Evolutionary conservation across 345 rosid species (phyloP).

Genomic region (Hirschfeldia incana): DNA sequence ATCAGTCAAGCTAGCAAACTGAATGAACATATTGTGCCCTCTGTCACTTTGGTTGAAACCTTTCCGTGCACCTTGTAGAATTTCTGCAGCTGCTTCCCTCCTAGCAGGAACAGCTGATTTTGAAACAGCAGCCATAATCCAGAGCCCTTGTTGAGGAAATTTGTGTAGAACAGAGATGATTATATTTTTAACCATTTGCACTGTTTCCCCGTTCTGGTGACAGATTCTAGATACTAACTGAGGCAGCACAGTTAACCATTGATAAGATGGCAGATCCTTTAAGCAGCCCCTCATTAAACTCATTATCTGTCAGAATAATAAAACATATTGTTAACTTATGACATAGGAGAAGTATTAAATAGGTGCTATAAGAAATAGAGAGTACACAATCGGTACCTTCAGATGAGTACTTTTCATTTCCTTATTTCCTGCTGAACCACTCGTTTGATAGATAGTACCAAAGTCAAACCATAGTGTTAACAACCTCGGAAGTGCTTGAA

Average conservation of each 20-base stretch:
- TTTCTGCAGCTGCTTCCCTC: conserved; percentile 91
- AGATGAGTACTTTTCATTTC: conserved; percentile 66
- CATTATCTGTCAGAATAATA: conserved; percentile 60
- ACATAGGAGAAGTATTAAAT: conserved; percentile 11
- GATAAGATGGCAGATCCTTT: conserved; percentile 95
- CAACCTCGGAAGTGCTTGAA: conserved; percentile 98
- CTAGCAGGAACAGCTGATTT: conserved; percentile 94
- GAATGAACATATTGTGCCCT: conserved; percentile 74
- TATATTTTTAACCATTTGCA: conserved; percentile 71
- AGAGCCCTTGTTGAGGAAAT: conserved; percentile 91
- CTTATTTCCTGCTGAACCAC: conserved; percentile 56
- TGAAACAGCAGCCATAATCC: conserved; percentile 98
- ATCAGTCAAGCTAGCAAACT: conserved; percentile 87
- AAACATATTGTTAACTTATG: neutral
- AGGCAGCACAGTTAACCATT: conserved; percentile 93
- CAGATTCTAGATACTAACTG: conserved; percentile 97
- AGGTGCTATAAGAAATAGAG: neutral
- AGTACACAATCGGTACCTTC: conserved; percentile 54
- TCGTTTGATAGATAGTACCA: conserved; percentile 71
- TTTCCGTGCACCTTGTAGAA: conserved; percentile 85
- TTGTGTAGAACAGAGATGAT: conserved; percentile 81
- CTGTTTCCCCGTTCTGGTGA: conserved; percentile 89
- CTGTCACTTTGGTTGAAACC: conserved; percentile 69
- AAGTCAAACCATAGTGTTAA: conserved; percentile 96
- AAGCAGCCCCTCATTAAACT: conserved; percentile 88